A percentile compares a stretch with the other conserved stretches of the same genome.
These are phyloP conservation scores for Cladosporium sp. DNA, from an alignment of 2,329 filamentous ascomycete genomes.

Conservation along the genomic window DNA sequence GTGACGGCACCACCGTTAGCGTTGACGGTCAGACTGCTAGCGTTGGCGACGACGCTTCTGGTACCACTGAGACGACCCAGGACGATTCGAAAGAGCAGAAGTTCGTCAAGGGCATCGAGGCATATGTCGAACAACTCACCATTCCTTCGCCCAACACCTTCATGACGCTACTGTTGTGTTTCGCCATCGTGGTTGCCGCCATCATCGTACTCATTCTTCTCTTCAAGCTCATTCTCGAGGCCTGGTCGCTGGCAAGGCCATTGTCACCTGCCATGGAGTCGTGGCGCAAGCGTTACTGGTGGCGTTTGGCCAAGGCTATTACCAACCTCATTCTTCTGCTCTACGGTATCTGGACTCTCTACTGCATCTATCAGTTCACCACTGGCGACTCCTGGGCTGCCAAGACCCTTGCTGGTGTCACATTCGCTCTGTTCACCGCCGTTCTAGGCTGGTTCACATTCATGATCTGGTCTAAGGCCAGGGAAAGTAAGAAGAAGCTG, in stretches of 20 bases:
- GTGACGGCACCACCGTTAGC: constrained; percentile 38
- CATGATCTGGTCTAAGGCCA: constrained; percentile 77
- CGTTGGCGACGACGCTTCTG: constrained; percentile 23
- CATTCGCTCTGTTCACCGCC: constrained; percentile 75
- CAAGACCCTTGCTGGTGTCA: constrained; percentile 78
- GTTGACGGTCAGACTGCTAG: constrained; percentile 43
- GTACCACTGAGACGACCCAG: constrained; percentile 4
- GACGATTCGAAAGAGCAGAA: constrained; percentile 46
- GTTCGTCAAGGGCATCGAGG: constrained; percentile 73
- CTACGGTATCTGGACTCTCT: constrained; percentile 93
- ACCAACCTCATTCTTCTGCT: constrained; percentile 87
- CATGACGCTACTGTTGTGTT: constrained; percentile 89
- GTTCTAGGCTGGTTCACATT: constrained; percentile 80
- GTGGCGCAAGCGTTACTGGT: constrained; percentile 97
- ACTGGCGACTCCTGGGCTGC: constrained; percentile 93
- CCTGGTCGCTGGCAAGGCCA: constrained; percentile 84
- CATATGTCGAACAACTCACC: constrained; percentile 76
- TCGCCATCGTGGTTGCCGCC: constrained; percentile 79
- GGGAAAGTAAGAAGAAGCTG: constrained; percentile 70
- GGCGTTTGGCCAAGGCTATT: constrained; percentile 82
- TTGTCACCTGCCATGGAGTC: constrained; percentile 77
- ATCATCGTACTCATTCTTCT: constrained; percentile 86
- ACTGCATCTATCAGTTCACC: constrained; percentile 95
- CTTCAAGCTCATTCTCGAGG: constrained; percentile 86
- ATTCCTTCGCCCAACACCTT: constrained; percentile 91